phyloP scores from a whole-genome alignment of 2,329 filamentous ascomycete species.

The Nothophoma quercina region DNA sequence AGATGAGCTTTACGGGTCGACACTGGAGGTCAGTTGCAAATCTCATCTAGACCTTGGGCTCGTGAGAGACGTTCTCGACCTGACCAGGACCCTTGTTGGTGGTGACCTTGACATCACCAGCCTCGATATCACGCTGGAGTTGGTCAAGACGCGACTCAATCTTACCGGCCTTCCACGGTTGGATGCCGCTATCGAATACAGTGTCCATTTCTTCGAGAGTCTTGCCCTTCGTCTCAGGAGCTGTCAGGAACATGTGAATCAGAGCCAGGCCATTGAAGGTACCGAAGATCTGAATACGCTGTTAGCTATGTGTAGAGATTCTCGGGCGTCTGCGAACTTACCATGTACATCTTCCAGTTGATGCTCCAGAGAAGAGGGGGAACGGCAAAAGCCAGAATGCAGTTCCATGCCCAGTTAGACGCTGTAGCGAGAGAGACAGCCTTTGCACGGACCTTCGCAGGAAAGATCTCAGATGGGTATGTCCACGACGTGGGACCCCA shows the following conservation, averaged over 20 bases:
- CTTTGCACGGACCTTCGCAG: constrained; percentile 51
- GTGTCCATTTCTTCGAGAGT: constrained; percentile 53
- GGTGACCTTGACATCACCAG: constrained; percentile 41
- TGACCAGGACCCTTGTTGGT: constrained; percentile 11
- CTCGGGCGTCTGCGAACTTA: background rate
- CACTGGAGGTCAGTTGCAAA: no score
- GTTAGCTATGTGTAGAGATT: background rate
- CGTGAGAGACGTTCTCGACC: constrained; percentile 24
- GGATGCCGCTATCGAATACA: constrained; percentile 48
- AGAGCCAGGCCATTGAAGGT: constrained; percentile 49
- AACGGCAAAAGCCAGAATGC: constrained; percentile 51
- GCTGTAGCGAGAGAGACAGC: constrained; percentile 51
- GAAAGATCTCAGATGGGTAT: constrained; percentile 51
- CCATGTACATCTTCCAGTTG: constrained; percentile 54
- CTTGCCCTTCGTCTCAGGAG: constrained; percentile 52
- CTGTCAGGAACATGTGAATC: constrained; percentile 51
- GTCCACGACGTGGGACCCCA: constrained; percentile 51
- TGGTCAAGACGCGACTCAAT: constrained; percentile 45
- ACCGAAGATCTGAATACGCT: constrained; percentile 37
- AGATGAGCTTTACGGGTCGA: no score
- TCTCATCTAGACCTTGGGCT: constrained; percentile 23
- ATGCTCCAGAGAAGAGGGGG: constrained; percentile 52
- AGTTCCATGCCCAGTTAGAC: constrained; percentile 51
- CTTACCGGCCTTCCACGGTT: constrained; percentile 44
- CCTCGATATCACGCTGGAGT: constrained; percentile 47